Evolutionary conservation across 2,329 filamentous ascomycete species (phyloP), one percentile per base, ranked within the genome.

Genomic region (Chaetomiaceae sp.): DNA sequence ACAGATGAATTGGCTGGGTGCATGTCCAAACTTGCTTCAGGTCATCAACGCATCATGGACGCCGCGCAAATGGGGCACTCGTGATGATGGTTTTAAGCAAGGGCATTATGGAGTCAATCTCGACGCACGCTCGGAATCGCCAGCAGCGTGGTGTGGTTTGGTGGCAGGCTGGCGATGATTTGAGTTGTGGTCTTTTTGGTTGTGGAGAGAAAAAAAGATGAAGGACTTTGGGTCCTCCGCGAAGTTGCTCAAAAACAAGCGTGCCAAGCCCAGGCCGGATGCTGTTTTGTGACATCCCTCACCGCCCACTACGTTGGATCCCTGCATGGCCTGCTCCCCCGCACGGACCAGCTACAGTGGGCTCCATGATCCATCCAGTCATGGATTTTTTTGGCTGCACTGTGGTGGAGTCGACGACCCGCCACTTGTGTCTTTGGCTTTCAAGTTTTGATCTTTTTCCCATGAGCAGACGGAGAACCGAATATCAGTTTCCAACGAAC

Each of bases 81-180:
- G 74, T 79, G 76, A 79, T 72, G 68, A 81, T 80, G 78, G 78
- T 81, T 81, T 81, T 81, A 74, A 70, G 69, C 75, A 79, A 78
- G 69, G 74, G 74, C 71, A 64, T 58, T 55, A 62, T 52, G 57
- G 65, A 65, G 65, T 76, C 69, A 56, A 61, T 81, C 77, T 81
- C 62, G 76, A 78, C 77, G 69, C 73, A 71, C 66, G 54, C 72
- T 71, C 72, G 68, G 66, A 67, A 65, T 71, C 70, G 69, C 51
- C 75, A 75, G 72, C 64, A 65, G 65, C 67, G 64, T 66, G 56
- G 61, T 55, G 52, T 45, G 35, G 47, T 50, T 48, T 55, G 45
- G 59, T 60, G 60, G 57, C 57, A 58, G 49, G 61, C 68, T 69
- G 68, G 60, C 68, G 64, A 61, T 58, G 56, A 58, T 59, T 61